phyloP scores from a whole-genome alignment of 257 asterid genomes.

The Oldenlandia corymbosa region DNA sequence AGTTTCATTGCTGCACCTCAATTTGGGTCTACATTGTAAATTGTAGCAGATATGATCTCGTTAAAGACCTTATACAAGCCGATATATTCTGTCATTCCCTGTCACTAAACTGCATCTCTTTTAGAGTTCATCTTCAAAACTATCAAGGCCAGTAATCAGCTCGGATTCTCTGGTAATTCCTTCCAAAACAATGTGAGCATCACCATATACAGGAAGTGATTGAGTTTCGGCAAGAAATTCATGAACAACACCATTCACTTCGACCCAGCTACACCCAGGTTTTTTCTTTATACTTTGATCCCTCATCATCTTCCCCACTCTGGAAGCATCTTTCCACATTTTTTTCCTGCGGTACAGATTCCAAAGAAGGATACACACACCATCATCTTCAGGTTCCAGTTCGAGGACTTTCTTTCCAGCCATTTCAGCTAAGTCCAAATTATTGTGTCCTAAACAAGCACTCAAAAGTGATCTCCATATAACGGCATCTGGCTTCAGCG shows the following conservation, averaged over 20 bases:
- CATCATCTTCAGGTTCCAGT: conserved; percentile 61
- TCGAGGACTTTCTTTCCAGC: conserved; percentile 50
- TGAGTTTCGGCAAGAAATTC: conserved; percentile 69
- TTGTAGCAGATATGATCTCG: not conserved
- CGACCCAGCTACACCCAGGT: conserved; percentile 91
- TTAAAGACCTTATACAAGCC: not conserved
- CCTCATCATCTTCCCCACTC: conserved; percentile 57
- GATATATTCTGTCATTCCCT: too few relatives aligned
- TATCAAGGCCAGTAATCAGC: not conserved
- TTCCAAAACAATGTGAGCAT: conserved; percentile 28
- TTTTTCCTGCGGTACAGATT: conserved; percentile 45
- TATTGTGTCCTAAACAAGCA: conserved; percentile 45
- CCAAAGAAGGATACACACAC: conserved; percentile 57
- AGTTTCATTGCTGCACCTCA: not conserved
- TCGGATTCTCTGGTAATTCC: conserved; percentile 35
- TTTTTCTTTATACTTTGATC: conserved; percentile 62
- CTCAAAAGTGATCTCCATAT: conserved; percentile 67
- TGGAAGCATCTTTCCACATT: conserved; percentile 53
- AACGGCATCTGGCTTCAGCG: conserved; percentile 65
- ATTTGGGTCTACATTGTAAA: not conserved
- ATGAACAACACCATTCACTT: conserved; percentile 63
- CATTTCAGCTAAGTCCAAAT: conserved; percentile 58
- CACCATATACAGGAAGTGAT: conserved; percentile 15
- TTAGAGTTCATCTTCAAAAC: not conserved
- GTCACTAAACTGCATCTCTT: not conserved